phyloP scores from a whole-genome alignment of 495 filamentous ascomycete species.

The Trichoderma orchidacearum region DNA sequence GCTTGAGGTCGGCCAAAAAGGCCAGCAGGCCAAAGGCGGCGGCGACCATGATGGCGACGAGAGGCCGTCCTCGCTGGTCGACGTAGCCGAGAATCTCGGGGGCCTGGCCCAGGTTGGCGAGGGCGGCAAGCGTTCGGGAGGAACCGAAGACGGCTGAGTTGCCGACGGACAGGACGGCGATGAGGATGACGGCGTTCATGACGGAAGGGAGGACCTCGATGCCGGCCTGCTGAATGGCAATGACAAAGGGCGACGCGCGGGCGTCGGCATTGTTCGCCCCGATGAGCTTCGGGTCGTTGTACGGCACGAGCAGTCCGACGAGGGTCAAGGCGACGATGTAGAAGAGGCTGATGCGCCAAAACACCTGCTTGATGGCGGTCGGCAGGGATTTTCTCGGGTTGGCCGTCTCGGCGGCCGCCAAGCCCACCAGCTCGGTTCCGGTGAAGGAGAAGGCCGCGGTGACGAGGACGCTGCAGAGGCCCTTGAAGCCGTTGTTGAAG shows the following conservation, averaged over 20 bases:
- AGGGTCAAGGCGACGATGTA: constrained; percentile 65
- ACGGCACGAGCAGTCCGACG: constrained; percentile 64
- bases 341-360: constrained; percentile 88
- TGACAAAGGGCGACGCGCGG: constrained; percentile 76
- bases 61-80: constrained; percentile 68
- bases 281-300: constrained; percentile 47
- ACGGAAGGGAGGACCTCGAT: constrained; percentile 64
- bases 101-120: constrained; percentile 77
- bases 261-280: constrained; percentile 45
- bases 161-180: constrained; percentile 76
- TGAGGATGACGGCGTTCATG: constrained; percentile 84
- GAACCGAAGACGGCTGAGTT: constrained; percentile 82
- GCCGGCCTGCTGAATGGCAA: constrained; percentile 69
- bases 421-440: constrained; percentile 86
- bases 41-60: constrained; percentile 58
- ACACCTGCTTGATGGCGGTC: constrained; percentile 82
- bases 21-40: constrained; percentile 60
- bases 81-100: constrained; percentile 67
- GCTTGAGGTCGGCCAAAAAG: constrained; percentile 58
- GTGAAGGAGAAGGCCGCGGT: constrained; percentile 87
- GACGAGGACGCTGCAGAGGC: constrained; percentile 85
- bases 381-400: constrained; percentile 82
- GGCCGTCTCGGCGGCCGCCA: constrained; percentile 76
- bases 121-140: constrained; percentile 71
- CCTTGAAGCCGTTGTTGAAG: constrained; percentile 88